These are phyloP conservation scores for Ophiostoma montium DNA, from an alignment of 2,329 filamentous ascomycete species.

Conservation along the genomic window DNA sequence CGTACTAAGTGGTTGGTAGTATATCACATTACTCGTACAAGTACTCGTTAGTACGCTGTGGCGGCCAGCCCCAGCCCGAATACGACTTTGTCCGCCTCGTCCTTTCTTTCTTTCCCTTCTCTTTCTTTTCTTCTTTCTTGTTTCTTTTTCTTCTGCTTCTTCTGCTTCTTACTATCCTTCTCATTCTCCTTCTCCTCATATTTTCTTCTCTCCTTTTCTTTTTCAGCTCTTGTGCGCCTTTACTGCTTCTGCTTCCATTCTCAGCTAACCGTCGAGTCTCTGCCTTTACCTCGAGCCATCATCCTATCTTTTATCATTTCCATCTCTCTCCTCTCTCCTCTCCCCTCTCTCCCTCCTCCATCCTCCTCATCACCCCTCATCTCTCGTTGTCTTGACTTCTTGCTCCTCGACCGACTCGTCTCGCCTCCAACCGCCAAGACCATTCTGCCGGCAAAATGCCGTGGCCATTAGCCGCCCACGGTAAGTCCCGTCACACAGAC, in stretches of 20 bases:
- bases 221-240: background rate
- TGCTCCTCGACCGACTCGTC: background rate
- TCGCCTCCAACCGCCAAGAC: background rate
- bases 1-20: too few species aligned
- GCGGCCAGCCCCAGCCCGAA: too few species aligned
- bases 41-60: too few species aligned
- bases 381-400: background rate
- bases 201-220: background rate
- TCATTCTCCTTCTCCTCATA: background rate
- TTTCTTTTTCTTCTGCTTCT: background rate
- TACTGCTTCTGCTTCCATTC: background rate
- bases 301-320: too few species aligned
- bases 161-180: background rate
- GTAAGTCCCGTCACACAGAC: conserved; percentile 16
- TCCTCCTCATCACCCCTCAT: background rate
- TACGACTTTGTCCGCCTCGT: background rate
- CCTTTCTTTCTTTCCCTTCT: background rate
- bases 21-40: too few species aligned
- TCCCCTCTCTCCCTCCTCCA: background rate
- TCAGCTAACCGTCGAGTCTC: too few species aligned
- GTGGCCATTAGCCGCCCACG: conserved; percentile 24
- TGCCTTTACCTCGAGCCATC: too few species aligned
- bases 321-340: too few species aligned
- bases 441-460: conserved; percentile 20
- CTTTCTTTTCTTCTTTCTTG: background rate